A percentile compares a stretch with the other conserved stretches of the same genome.
phyloP scores from a whole-genome alignment of 306 rosid species.

The Betula pendula region DNA sequence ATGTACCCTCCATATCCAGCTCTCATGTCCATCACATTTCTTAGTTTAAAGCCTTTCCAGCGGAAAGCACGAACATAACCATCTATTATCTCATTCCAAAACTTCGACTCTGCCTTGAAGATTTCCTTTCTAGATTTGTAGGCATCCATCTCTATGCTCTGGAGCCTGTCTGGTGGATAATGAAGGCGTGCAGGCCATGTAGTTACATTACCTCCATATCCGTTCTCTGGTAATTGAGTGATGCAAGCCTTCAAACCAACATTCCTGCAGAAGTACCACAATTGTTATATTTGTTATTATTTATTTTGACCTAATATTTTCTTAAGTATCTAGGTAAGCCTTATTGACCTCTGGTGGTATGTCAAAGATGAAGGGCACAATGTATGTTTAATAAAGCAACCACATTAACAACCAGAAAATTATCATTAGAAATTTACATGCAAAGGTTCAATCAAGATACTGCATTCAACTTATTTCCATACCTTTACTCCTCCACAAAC shows the following conservation, averaged over 20 bases:
- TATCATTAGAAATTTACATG: neutral
- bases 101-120: slow-evolving; percentile 72
- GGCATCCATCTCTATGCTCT: slow-evolving; percentile 72
- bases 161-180: slow-evolving; percentile 78
- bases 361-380: neutral
- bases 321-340: neutral
- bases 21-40: slow-evolving; percentile 86
- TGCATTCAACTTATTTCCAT: neutral
- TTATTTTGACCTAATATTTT: neutral
- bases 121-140: slow-evolving; percentile 76
- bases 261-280: slow-evolving; percentile 51
- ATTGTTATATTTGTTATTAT: slow-evolving; percentile 8
- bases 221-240: slow-evolving; percentile 58
- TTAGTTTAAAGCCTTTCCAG: slow-evolving; percentile 59
- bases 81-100: slow-evolving; percentile 74
- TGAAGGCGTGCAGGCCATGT: slow-evolving; percentile 77
- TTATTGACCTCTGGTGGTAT: neutral
- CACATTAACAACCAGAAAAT: neutral
- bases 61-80: slow-evolving; percentile 61
- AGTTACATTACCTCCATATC: slow-evolving; percentile 67
- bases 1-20: slow-evolving; percentile 94
- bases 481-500: neutral
- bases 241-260: slow-evolving; percentile 69
- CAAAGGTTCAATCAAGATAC: neutral
- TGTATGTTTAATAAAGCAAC: neutral